A percentile compares a stretch with the other conserved stretches of the same genome.
These are phyloP conservation scores for Phytomonas sp. DNA, from an alignment of 208 protist genomes.

Conservation along the genomic window DNA sequence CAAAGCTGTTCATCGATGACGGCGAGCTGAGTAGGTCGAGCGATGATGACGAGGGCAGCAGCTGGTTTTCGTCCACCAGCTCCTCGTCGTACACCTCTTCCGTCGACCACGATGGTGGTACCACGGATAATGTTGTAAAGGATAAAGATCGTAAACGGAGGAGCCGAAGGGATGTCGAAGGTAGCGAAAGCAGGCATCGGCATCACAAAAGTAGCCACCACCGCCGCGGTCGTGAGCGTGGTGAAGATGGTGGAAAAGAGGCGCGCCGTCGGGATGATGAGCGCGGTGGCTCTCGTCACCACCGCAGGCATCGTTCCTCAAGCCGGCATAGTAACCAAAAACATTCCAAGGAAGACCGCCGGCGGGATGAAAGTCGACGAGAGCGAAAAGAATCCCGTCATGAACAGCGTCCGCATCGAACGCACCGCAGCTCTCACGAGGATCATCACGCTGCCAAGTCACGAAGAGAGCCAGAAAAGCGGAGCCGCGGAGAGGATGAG, in stretches of 20 bases:
- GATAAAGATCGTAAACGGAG: not conserved
- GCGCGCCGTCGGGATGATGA: constrained; percentile 13
- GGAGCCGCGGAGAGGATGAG: not conserved
- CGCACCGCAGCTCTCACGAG: not conserved
- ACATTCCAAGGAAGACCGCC: not conserved
- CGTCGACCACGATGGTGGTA: not conserved
- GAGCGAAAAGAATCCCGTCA: not conserved
- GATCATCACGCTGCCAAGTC: not conserved
- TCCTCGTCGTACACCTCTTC: constrained; percentile 13
- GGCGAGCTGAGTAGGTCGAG: constrained; percentile 10
- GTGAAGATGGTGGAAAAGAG: constrained; percentile 11
- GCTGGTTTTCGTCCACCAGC: constrained; percentile 15
- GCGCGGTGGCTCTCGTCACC: constrained; percentile 8
- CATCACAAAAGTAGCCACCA: constrained; percentile 13
- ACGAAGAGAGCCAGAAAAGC: not conserved
- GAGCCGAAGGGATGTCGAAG: constrained; percentile 5
- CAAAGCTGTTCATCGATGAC: constrained; percentile 20
- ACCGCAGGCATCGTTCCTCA: not conserved
- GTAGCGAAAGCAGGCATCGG: constrained; percentile 11
- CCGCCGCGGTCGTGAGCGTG: constrained; percentile 18
- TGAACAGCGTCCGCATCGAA: not conserved
- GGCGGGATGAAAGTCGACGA: not conserved
- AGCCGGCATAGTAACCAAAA: not conserved
- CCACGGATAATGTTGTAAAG: not conserved
- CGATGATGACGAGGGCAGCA: constrained; percentile 15